Percentiles rank a stretch among this genome's conserved stretches.
These are phyloP conservation scores for Trichoderma breve DNA, from an alignment of 2,329 filamentous ascomycete species.

Conservation along the genomic window DNA sequence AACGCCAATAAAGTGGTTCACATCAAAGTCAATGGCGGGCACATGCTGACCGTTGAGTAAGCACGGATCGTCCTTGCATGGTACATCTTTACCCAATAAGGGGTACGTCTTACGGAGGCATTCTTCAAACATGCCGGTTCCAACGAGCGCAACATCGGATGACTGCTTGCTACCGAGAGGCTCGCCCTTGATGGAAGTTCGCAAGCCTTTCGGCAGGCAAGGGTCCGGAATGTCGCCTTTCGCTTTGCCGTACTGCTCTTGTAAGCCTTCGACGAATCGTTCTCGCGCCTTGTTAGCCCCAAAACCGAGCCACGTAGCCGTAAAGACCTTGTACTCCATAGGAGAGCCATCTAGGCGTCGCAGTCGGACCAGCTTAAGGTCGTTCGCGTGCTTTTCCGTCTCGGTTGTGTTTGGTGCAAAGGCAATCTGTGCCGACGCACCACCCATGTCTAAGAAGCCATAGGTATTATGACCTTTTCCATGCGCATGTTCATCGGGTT, in stretches of 20 bases:
- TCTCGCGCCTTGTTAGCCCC: conserved; percentile 91
- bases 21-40: conserved; percentile 91
- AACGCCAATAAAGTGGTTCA: conserved; percentile 96
- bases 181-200: conserved; percentile 69
- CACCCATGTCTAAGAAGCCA: conserved; percentile 97
- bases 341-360: conserved; percentile 76
- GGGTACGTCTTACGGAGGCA: conserved; percentile 82
- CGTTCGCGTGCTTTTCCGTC: conserved; percentile 81
- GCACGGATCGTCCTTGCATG: conserved; percentile 80
- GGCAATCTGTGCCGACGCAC: conserved; percentile 94
- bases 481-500: conserved; percentile 69
- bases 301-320: conserved; percentile 94
- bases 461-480: conserved; percentile 91
- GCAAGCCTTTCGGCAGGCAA: conserved; percentile 78
- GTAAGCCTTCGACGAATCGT: conserved; percentile 76
- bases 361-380: conserved; percentile 82
- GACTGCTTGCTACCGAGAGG: conserved; percentile 38
- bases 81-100: conserved; percentile 82
- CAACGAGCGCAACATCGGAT: conserved; percentile 60
- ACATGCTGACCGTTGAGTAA: conserved; percentile 88
- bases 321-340: conserved; percentile 85
- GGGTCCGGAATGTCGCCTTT: conserved; percentile 78
- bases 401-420: conserved; percentile 95
- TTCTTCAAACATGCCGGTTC: conserved; percentile 83
- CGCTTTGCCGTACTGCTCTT: conserved; percentile 60